These are phyloP conservation scores for Avena sativa DNA, from an alignment of 176 grass and related monocot genomes.

Conservation along the genomic window DNA sequence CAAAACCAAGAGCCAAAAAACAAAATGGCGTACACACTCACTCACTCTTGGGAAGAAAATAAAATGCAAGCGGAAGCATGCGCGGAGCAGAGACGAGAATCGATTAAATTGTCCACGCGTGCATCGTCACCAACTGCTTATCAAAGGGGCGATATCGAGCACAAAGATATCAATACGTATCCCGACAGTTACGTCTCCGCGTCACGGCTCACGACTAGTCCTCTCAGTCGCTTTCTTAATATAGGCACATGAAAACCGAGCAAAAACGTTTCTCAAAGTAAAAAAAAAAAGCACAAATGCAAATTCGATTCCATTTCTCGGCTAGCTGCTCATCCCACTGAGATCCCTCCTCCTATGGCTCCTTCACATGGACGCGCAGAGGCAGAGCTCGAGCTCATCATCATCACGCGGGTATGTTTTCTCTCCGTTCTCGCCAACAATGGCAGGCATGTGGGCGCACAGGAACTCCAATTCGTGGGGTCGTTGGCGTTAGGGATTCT, in stretches of 20 bases:
- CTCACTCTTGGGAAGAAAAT: slow-evolving; percentile 3
- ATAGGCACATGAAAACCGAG: slow-evolving; percentile 47
- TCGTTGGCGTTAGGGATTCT: slow-evolving; percentile 23
- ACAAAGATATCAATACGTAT: background rate
- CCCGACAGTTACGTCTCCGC: slow-evolving; percentile 31
- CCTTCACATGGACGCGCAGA: slow-evolving; percentile 59
- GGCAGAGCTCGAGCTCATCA: slow-evolving; percentile 30
- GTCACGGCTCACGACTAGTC: slow-evolving; percentile 24
- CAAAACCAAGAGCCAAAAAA: slow-evolving; percentile 31
- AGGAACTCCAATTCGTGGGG: background rate
- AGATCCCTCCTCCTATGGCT: slow-evolving; percentile 43
- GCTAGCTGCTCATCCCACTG: slow-evolving; percentile 12
- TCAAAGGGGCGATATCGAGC: background rate
- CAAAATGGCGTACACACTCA: too few relatives aligned
- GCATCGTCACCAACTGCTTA: slow-evolving; percentile 22
- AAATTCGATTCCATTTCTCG: slow-evolving; percentile 17
- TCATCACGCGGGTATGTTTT: slow-evolving; percentile 46
- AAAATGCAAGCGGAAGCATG: background rate
- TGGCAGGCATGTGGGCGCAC: background rate
- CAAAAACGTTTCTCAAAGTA: too few relatives aligned
- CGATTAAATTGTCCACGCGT: background rate
- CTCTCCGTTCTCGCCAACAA: background rate
- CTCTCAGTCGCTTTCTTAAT: slow-evolving; percentile 17
- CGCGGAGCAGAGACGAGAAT: background rate
- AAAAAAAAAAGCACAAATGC: background rate